Evolutionary conservation across 495 filamentous ascomycete genomes (phyloP).

Genomic region (Tuber aestivum): DNA sequence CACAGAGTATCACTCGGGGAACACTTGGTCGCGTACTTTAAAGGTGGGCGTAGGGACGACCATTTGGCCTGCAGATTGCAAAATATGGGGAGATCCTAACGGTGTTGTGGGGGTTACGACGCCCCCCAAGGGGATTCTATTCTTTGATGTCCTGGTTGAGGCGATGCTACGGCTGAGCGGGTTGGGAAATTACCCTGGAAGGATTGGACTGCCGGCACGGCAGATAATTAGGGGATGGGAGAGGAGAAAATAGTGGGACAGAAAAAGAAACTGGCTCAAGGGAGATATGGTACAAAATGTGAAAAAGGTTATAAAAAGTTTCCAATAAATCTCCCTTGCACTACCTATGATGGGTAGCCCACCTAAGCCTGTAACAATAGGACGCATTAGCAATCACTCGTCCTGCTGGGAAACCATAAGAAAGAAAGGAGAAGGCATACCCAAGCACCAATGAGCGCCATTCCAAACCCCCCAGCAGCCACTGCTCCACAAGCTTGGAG

Average conservation of each 20-base stretch:
- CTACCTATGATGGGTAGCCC: neutral
- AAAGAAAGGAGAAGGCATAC: conserved; percentile 49
- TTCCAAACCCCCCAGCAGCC: conserved; percentile 65
- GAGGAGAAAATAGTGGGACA: neutral
- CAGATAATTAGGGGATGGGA: neutral
- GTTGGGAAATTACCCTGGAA: neutral
- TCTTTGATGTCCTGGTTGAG: neutral
- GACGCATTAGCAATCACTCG: neutral
- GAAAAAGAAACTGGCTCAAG: neutral
- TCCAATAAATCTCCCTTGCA: neutral
- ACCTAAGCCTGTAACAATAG: neutral
- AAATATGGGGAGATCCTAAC: too few relatives aligned
- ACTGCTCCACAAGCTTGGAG: conserved; percentile 76
- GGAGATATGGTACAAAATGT: neutral
- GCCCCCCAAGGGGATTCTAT: too few relatives aligned
- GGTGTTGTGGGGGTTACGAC: too few relatives aligned
- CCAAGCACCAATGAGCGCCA: conserved; percentile 88
- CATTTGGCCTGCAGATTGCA: too few relatives aligned
- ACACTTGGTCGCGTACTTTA: too few relatives aligned
- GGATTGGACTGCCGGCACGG: neutral
- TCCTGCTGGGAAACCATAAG: neutral
- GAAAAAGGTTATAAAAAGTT: neutral
- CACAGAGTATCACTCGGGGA: neutral
- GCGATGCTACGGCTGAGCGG: neutral
- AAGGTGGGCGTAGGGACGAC: too few relatives aligned